Evolutionary conservation across 2,329 filamentous ascomycete genomes (phyloP), one percentile per base, ranked within the genome.

Genomic region (Sporothrix schenckii): DNA sequence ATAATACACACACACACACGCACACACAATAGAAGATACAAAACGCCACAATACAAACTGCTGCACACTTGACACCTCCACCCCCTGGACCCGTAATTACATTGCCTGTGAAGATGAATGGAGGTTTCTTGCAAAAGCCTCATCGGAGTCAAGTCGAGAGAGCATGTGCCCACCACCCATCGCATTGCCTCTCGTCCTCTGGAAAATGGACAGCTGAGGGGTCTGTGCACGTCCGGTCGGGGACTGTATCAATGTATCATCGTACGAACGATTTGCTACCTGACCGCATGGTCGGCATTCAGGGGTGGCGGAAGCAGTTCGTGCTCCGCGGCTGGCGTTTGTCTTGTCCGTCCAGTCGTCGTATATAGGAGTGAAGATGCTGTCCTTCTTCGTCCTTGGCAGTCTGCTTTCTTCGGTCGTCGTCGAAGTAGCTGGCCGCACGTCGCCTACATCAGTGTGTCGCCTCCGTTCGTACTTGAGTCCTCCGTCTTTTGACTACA

Each of bases 1-100:
- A 30, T 30, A 4, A 49, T 11, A 11, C 9, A 19, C 27, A 21
- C 52, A 47, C 52, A 52, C 14, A 4, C 30, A 44, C 41, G 4
- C 11, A 44, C 10, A 11, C 3, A 16, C 41, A 44, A 9, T 14
- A 14, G 41, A 44, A 2, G n/a, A 19, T 16, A 21, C 34, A 52
- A 34, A 39, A 39, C 63, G 47, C 63, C 44, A 52, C 47, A 27
- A 24, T 14, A 13, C 63, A 52, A 27, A 41, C 63, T 66, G 53
- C 61, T 66, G 47, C 47, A 66, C 9, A 66, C 61, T 52, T 52
- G 47, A 52, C 61, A 66, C 44, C 61, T 50, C 61, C 50, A 16
- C n/a, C 44, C 24, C 60, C 58, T 61, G 58, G 27, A n/a, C n/a
- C 30, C 27, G 34, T 34, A 34, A 34, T 24, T 44, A 39, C 39